These are phyloP conservation scores for Dittrichia graveolens DNA, from an alignment of 129 eudicot genomes.

Conservation along the genomic window DNA sequence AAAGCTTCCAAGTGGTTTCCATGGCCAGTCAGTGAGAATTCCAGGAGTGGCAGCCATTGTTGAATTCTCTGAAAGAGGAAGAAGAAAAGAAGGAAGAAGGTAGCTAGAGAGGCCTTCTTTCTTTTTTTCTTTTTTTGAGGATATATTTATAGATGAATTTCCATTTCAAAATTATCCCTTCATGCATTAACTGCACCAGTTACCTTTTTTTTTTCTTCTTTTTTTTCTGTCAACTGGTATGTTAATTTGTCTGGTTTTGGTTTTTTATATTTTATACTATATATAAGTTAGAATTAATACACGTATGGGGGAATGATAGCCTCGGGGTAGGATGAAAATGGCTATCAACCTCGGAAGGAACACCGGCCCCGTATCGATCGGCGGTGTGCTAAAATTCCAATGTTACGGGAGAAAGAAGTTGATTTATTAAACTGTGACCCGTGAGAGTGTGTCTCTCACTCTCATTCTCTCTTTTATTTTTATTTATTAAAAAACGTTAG, in stretches of 20 bases:
- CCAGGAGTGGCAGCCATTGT: conserved; percentile 85
- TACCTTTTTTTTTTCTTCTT: neutral
- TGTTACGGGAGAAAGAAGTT: no score
- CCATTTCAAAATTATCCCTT: neutral
- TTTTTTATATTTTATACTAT: neutral
- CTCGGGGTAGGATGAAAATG: no score
- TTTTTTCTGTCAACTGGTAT: neutral
- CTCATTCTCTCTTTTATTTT: no score
- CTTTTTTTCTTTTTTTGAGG: neutral
- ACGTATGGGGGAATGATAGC: no score
- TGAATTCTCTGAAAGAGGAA: conserved; percentile 9
- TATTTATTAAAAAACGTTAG: no score
- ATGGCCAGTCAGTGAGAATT: conserved; percentile 86
- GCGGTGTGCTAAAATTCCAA: no score
- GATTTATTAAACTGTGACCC: no score
- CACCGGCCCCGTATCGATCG: no score
- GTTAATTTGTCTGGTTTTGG: conserved; percentile 14
- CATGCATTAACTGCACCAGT: conserved; percentile 20
- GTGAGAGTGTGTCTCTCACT: no score
- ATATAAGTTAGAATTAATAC: no score
- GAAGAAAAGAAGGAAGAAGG: conserved; percentile 2
- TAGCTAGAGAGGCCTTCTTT: neutral
- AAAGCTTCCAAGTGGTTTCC: conserved; percentile 76
- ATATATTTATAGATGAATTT: conserved; percentile 21
- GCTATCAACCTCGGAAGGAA: no score